A percentile compares a stretch with the other conserved stretches of the same genome.
These are phyloP conservation scores for Neofusicoccum ribis DNA, from an alignment of 2,329 filamentous ascomycete genomes.

Conservation along the genomic window DNA sequence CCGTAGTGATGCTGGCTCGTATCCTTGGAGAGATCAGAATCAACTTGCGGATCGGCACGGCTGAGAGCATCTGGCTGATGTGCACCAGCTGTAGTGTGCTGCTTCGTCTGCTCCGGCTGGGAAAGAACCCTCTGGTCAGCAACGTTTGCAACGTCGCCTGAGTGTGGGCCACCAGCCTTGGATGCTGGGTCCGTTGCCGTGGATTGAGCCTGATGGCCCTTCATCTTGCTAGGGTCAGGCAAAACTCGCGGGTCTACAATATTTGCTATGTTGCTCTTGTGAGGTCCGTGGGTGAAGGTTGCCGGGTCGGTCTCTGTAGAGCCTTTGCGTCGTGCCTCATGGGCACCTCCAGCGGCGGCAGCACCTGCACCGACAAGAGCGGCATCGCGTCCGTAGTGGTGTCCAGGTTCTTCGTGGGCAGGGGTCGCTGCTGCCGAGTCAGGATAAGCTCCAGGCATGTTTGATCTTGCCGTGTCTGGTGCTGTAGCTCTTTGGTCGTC, in stretches of 20 bases:
- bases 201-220: constrained; percentile 7
- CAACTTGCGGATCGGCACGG: constrained; percentile 32
- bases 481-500: not conserved
- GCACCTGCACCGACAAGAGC: constrained; percentile 29
- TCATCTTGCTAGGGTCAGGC: constrained; percentile 16
- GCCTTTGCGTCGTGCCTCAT: not conserved
- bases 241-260: constrained; percentile 16
- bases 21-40: constrained; percentile 21
- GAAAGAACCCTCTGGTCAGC: constrained; percentile 28
- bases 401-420: constrained; percentile 18
- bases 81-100: constrained; percentile 26
- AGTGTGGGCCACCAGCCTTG: constrained; percentile 29
- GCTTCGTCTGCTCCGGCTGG: constrained; percentile 30
- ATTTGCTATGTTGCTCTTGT: constrained; percentile 14
- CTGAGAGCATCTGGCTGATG: constrained; percentile 28
- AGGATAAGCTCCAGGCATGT: constrained; percentile 35
- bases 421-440: constrained; percentile 27
- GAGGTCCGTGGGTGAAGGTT: constrained; percentile 9
- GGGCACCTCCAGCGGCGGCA: constrained; percentile 27
- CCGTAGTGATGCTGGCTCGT: constrained; percentile 25
- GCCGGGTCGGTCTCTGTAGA: not conserved
- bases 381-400: constrained; percentile 30
- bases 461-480: not conserved
- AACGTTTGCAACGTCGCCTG: constrained; percentile 27
- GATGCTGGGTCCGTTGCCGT: constrained; percentile 24